A percentile compares a stretch with the other conserved stretches of the same genome.
Evolutionary conservation across 2,329 filamentous ascomycete genomes (phyloP).

Genomic region (Aspergillus sp.): DNA sequence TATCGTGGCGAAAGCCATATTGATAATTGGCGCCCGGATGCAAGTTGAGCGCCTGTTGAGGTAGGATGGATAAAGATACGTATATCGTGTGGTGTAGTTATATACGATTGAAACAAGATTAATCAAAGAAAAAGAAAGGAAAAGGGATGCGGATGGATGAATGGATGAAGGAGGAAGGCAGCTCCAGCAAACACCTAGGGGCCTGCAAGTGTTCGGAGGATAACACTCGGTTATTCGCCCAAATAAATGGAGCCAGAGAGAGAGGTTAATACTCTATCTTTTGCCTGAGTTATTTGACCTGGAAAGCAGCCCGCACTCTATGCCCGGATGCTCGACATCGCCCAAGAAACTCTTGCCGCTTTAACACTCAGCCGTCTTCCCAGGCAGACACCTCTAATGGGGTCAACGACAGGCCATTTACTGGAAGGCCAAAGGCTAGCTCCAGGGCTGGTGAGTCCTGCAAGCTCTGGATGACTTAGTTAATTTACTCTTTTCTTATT

Average conservation of each 20-base stretch:
- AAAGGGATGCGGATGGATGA: not conserved
- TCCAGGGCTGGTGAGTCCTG: not conserved
- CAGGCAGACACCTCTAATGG: not conserved
- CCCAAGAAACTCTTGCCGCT: not conserved
- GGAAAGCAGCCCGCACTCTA: not conserved
- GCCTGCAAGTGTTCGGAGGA: not conserved
- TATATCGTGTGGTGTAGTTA: not conserved
- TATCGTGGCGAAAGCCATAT: slow-evolving; percentile 42
- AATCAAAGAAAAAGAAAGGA: not conserved
- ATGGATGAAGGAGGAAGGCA: not conserved
- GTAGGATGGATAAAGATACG: not conserved
- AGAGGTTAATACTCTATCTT: not conserved
- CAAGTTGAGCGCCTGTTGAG: not conserved
- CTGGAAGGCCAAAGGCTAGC: not conserved
- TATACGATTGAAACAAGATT: not conserved
- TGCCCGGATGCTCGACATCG: not conserved
- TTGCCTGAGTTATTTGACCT: not conserved
- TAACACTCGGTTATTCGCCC: slow-evolving; percentile 2
- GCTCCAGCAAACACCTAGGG: not conserved
- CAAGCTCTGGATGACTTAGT: not conserved
- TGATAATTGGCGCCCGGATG: slow-evolving; percentile 12
- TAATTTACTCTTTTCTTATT: not conserved
- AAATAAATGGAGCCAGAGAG: slow-evolving; percentile 2
- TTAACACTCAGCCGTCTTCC: not conserved
- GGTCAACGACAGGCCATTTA: not conserved